A percentile compares a stretch with the other conserved stretches of the same genome.
Evolutionary conservation across 1,284 basidiomycete species (phyloP).

Genomic region (Marasmius oreades): DNA sequence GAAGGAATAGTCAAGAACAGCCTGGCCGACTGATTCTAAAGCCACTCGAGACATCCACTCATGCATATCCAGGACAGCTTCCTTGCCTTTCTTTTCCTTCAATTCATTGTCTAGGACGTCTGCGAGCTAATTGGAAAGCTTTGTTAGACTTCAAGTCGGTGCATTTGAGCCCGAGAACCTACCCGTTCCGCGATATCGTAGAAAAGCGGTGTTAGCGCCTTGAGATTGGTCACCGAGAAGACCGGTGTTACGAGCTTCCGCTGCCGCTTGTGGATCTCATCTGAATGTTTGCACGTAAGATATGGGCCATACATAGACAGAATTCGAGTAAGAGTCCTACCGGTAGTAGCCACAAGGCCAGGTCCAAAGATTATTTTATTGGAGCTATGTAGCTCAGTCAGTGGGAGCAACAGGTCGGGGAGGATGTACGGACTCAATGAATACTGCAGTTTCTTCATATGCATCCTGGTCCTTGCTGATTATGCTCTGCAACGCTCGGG

Average conservation of each 20-base stretch:
- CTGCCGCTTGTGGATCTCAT: conserved; percentile 46
- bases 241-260: conserved; percentile 48
- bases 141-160: conserved; percentile 11
- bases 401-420: background rate
- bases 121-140: conserved; percentile 20
- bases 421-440: conserved; percentile 37
- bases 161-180: conserved; percentile 19
- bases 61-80: conserved; percentile 38
- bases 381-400: conserved; percentile 17
- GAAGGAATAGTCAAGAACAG: conserved; percentile 50
- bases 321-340: conserved; percentile 17
- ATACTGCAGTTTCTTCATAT: conserved; percentile 48
- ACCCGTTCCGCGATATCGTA: conserved; percentile 41
- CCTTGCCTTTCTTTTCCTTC: conserved; percentile 12
- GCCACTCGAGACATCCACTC: conserved; percentile 49
- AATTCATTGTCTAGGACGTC: conserved; percentile 27
- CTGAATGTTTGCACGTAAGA: conserved; percentile 22
- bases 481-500: conserved; percentile 42
- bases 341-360: conserved; percentile 26
- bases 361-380: conserved; percentile 34
- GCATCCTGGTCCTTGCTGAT: conserved; percentile 45
- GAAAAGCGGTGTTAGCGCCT: conserved; percentile 40
- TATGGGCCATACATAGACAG: background rate
- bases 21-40: conserved; percentile 47
- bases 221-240: conserved; percentile 44